These are phyloP conservation scores for Alternaria sp. DNA, from an alignment of 2,329 filamentous ascomycete species.

Conservation along the genomic window DNA sequence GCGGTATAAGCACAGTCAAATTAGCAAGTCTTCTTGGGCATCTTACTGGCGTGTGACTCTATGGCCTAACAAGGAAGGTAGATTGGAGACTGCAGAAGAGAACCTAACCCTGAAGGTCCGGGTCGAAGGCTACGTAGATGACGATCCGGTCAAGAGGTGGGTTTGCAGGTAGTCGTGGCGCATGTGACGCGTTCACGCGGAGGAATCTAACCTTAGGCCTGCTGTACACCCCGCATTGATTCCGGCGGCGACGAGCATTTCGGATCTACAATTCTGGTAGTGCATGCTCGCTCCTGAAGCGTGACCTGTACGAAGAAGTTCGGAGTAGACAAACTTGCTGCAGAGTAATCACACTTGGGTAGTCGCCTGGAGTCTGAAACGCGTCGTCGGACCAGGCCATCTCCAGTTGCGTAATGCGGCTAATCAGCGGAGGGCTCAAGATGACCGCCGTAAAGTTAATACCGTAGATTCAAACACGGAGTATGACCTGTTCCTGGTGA, in stretches of 20 bases:
- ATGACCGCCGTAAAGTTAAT: conserved; percentile 8
- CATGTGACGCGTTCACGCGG: conserved; percentile 12
- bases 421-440: conserved; percentile 18
- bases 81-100: background rate
- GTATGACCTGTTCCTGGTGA: conserved; percentile 1
- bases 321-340: background rate
- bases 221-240: background rate
- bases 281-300: background rate
- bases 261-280: background rate
- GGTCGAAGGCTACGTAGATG: conserved; percentile 3
- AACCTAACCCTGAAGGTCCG: background rate
- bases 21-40: conserved; percentile 17
- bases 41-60: conserved; percentile 12
- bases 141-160: background rate
- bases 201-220: background rate
- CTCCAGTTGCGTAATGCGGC: conserved; percentile 15
- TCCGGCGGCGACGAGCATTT: background rate
- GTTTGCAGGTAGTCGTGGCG: background rate
- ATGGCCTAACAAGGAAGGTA: conserved; percentile 7
- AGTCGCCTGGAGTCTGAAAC: conserved; percentile 21
- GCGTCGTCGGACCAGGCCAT: conserved; percentile 9
- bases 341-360: background rate
- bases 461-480: background rate
- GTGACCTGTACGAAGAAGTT: conserved; percentile 1
- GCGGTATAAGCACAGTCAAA: conserved; percentile 10